Conservation (phyloP, 208 protist species). For the Jaenimonas drosophilae region DNA sequence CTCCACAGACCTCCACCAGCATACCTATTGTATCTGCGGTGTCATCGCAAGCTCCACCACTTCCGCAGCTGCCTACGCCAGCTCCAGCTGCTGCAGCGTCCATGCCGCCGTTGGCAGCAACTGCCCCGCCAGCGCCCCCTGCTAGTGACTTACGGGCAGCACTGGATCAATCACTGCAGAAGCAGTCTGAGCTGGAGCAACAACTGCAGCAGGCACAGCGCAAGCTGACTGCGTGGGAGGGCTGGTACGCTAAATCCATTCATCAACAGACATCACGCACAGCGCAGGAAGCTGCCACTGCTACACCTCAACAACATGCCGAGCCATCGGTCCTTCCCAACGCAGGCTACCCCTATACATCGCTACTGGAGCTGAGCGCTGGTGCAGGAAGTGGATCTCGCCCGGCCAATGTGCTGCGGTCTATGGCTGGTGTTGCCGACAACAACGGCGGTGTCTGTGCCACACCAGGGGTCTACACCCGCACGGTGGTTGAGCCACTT, state of each 20-base stretch:
- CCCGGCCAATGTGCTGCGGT: too few relatives aligned
- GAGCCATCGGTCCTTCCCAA: too few relatives aligned
- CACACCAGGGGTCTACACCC: too few relatives aligned
- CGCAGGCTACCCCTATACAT: too few relatives aligned
- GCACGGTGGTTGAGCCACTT: too few relatives aligned
- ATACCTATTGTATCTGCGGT: neutral
- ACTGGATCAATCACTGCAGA: neutral
- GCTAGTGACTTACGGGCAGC: too few relatives aligned
- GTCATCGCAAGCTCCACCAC: neutral
- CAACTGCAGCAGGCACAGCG: constrained; percentile 18
- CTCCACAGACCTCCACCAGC: neutral
- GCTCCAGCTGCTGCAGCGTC: neutral
- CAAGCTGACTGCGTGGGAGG: constrained; percentile 55
- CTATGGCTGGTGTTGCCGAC: too few relatives aligned
- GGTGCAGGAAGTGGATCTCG: too few relatives aligned
- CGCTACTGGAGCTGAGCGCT: too few relatives aligned
- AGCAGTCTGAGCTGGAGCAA: constrained; percentile 4
- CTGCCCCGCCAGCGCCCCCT: neutral
- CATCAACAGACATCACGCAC: neutral
- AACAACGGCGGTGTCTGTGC: too few relatives aligned
- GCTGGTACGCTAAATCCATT: constrained; percentile 19
- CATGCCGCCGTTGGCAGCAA: neutral
- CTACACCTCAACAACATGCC: neutral
- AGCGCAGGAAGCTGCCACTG: constrained; percentile 1
- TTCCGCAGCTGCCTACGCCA: neutral